Base-by-base conservation (phyloP, 2,329 filamentous ascomycete species). In the Phoma sp. region DNA sequence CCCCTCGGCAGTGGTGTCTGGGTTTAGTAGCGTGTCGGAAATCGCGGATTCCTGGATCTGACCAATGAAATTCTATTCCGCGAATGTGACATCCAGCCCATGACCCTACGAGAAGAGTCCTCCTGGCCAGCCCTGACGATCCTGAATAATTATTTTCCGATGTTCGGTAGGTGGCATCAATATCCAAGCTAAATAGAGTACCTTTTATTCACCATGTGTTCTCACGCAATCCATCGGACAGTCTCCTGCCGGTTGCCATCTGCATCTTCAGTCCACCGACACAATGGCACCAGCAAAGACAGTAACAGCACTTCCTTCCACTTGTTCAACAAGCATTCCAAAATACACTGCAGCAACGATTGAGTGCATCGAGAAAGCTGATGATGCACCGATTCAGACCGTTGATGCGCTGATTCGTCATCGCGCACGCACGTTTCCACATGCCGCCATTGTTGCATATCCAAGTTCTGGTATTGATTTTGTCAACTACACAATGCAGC, bases 401-500 rank as follows among this genome's bases (percentile, higher is more conserved):
- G 67, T 78, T 27, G 76, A 78, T 47, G 74, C 73, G 18, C 66
- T 79, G 9, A 61, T 79, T 4, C 70, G 76, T 7, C 66, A 71
- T 2, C 67, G 77, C 27, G 75, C 77, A 10, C 63, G 66, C 2
- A 60, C 65, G 7, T 62, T 70, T n/a, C 65, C 75, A 1, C 58
- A 77, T 47, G 61, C 69, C 2, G 72, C 72, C 14, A 70, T 78
- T 9, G 64, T 80, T 3, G 78, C 77, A 0, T 82, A 82, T 45
- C 79, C 80, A 2, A 73, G 69, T 4, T 71, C 70, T 1, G 78
- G 77, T 5, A 72, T 76, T 29, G 64, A 76, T 1, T 82, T 79
- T 66, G 75, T 78, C 30, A 72, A 81, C 59, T 82, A 82, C 58
- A 77, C 79, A 0, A 65, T 78, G 47, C 71, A 72, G 23, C 77